A percentile compares a stretch with the other conserved stretches of the same genome.
Evolutionary conservation across 345 rosid species (phyloP).

Genomic region (Populus euphratica): DNA sequence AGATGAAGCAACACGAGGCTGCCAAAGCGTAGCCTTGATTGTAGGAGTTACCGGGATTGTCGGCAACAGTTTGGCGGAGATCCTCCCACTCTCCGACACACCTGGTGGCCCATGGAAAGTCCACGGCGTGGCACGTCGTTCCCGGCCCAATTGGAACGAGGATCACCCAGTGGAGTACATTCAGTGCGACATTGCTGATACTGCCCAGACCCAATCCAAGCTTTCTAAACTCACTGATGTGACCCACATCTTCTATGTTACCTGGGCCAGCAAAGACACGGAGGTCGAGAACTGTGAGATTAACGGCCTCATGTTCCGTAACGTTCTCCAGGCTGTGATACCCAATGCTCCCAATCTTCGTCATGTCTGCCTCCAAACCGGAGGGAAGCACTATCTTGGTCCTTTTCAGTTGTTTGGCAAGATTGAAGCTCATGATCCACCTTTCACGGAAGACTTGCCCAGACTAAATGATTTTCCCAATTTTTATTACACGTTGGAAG

Average conservation of each 20-base stretch:
- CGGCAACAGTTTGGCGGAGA: conserved; percentile 88
- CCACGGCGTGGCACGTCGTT: conserved; percentile 84
- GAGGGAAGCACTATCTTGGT: conserved; percentile 59
- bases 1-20: conserved; percentile 48
- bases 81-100: conserved; percentile 78
- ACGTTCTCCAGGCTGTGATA: conserved; percentile 56
- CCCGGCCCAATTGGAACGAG: conserved; percentile 71
- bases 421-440: conserved; percentile 48
- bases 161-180: conserved; percentile 77
- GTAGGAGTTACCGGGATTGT: conserved; percentile 86
- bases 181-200: conserved; percentile 70
- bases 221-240: conserved; percentile 64
- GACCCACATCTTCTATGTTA: conserved; percentile 74
- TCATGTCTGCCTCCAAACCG: conserved; percentile 86
- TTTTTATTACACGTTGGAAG: conserved; percentile 66
- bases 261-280: conserved; percentile 48
- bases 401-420: conserved; percentile 34
- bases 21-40: conserved; percentile 70
- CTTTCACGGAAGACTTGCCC: conserved; percentile 79
- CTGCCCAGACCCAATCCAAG: conserved; percentile 42
- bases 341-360: conserved; percentile 71
- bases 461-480: conserved; percentile 47
- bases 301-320: conserved; percentile 69
- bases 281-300: conserved; percentile 59
- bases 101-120: conserved; percentile 97